A percentile compares a stretch with the other conserved stretches of the same genome.
Conservation (phyloP, 106 monocot species). For the Acanthochlamys bracteata region DNA sequence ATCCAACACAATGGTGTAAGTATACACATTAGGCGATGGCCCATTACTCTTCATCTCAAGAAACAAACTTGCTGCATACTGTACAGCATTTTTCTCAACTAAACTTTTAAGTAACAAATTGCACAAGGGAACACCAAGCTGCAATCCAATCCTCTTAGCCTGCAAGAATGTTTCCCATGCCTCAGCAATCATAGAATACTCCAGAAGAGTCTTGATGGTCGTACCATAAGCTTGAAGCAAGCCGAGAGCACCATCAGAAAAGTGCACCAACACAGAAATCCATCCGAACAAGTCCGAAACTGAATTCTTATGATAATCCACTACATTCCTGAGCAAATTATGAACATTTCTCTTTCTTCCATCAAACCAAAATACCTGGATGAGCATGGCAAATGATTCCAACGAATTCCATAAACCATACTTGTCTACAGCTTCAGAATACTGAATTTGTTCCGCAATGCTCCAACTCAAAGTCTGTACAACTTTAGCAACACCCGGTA, state of each 20-base stretch:
- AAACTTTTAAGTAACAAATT: conserved; percentile 27
- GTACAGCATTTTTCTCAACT: conserved; percentile 6
- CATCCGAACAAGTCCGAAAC: background rate
- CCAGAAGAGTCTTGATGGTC: conserved; percentile 4
- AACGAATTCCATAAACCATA: conserved; percentile 13
- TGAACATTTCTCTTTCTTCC: conserved; percentile 12
- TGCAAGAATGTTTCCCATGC: conserved; percentile 1
- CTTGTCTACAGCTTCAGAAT: conserved; percentile 5
- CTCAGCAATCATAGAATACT: conserved; percentile 17
- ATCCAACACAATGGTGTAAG: conserved; percentile 29
- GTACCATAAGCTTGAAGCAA: conserved; percentile 10
- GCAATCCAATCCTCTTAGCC: conserved; percentile 11
- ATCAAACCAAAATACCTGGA: conserved; percentile 6
- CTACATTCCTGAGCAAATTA: conserved; percentile 8
- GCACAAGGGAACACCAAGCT: conserved; percentile 9
- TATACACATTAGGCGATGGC: conserved; percentile 25
- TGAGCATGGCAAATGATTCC: conserved; percentile 14
- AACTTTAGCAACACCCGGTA: background rate
- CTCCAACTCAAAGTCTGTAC: conserved; percentile 16
- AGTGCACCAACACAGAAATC: conserved; percentile 8
- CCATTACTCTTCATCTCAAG: conserved; percentile 16
- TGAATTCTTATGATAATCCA: background rate
- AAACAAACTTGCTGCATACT: conserved; percentile 11
- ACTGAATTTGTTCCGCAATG: conserved; percentile 1
- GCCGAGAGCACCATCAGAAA: conserved; percentile 6